Base-by-base conservation (phyloP, 768 basidiomycete genomes). In the Mycena vulgaris region DNA sequence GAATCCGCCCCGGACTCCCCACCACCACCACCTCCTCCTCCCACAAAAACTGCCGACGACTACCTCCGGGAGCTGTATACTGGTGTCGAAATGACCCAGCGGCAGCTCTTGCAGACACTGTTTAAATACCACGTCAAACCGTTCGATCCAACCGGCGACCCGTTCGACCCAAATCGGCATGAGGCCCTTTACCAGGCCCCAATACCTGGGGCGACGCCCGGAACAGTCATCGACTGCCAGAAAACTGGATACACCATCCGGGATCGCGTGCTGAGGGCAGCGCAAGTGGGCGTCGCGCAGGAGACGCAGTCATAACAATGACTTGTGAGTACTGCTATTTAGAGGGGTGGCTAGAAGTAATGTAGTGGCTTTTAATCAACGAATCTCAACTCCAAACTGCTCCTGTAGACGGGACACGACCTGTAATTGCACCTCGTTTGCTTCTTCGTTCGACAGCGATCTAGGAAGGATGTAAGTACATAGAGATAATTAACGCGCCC, bases 151-250 rank as follows among this genome's bases (percentile, higher is more conserved):
- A 92, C 89, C 0, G 97, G 97, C 48, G 95, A 97, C 81, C 86
- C 85, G 73, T 99, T 99, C 76, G 96, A 99, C 81, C 97, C 98
- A 19, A 98, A 98, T 81, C 83, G 85, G 35, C 97, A 99, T 76
- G 98, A 99, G 82, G 98, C 98, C 14, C 86, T 98, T 30, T 99
- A 95, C 83, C 95, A 97, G 83, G 94, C 90, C 28, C 96, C 97
- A 25, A 87, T 96, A 72, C 93, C 95, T n/a, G 94, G 89, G 17
- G 95, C 94, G 83, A 91, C 93, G 79, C 90, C 95, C 1, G 97
- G 97, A 17, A 92, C 93, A 3, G 92, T 99, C 37, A 87, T 98
- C 52, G 94, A 97, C 78, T 95, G 93, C 78, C 93, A 94, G 80
- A 96, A 97, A 85, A 85, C 86, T 63, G 97, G 96, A 5, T 99